Conservation (phyloP, 257 asterid genomes). For the Leonotis leonurus region DNA sequence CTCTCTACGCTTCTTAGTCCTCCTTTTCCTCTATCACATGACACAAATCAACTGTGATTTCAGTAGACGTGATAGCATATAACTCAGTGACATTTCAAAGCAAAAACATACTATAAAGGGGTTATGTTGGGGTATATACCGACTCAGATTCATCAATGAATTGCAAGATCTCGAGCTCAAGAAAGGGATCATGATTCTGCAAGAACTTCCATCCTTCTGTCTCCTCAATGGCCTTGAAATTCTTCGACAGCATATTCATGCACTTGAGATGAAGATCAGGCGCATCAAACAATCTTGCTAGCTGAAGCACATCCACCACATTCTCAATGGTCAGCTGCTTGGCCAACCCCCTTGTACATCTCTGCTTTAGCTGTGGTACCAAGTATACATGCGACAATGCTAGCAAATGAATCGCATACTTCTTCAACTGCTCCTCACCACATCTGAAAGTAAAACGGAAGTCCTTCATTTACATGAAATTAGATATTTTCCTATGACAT, state of each 20-base stretch:
- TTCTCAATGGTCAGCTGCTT: constrained; percentile 39
- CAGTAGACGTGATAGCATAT: not conserved
- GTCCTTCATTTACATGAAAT: not conserved
- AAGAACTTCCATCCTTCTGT: constrained; percentile 86
- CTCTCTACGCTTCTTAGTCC: constrained; percentile 42
- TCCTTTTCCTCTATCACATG: constrained; percentile 47
- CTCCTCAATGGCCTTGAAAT: constrained; percentile 54
- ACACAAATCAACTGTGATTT: constrained; percentile 2
- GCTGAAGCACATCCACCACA: constrained; percentile 73
- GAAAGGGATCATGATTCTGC: constrained; percentile 67
- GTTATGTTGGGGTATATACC: constrained; percentile 27
- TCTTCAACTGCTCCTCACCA: constrained; percentile 57
- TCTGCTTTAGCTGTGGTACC: constrained; percentile 72
- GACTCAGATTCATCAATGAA: constrained; percentile 68
- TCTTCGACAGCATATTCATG: constrained; percentile 45
- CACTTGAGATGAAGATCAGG: constrained; percentile 65
- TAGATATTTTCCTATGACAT: not conserved
- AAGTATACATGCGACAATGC: constrained; percentile 64
- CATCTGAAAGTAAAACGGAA: constrained; percentile 40
- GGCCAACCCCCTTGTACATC: constrained; percentile 47
- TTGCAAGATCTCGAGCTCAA: constrained; percentile 73
- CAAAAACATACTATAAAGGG: not conserved
- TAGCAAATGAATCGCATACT: constrained; percentile 62
- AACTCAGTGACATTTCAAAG: not conserved
- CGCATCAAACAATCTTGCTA: constrained; percentile 71